A percentile compares a stretch with the other conserved stretches of the same genome.
Evolutionary conservation across 139 green algal genomes (phyloP).

Genomic region (Micractinium conductrix): DNA sequence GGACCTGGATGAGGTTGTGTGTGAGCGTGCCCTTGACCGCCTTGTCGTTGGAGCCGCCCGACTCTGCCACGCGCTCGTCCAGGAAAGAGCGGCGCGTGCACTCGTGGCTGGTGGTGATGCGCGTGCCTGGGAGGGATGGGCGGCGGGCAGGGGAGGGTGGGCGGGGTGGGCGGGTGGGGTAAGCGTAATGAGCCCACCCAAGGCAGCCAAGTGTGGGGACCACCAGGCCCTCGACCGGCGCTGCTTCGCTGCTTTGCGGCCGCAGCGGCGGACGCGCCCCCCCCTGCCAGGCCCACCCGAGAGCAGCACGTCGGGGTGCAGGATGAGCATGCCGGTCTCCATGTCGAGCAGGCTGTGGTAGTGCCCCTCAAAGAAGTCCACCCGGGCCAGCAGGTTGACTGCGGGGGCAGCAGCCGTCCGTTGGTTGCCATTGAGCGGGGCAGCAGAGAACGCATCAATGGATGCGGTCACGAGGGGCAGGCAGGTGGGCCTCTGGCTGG

Average conservation of each 20-base stretch:
- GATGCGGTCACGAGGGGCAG: neutral
- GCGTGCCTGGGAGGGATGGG: too few relatives aligned
- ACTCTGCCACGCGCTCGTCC: conserved; percentile 69
- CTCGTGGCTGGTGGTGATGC: conserved; percentile 61
- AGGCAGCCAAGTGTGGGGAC: too few relatives aligned
- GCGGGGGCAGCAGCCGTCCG: too few relatives aligned
- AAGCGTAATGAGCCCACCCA: too few relatives aligned
- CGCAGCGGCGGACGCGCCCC: too few relatives aligned
- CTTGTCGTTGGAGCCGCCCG: conserved; percentile 29
- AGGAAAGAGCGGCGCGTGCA: conserved; percentile 77
- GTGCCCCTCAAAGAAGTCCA: conserved; percentile 38
- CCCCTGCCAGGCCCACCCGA: conserved; percentile 47
- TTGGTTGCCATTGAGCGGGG: too few relatives aligned
- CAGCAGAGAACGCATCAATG: too few relatives aligned
- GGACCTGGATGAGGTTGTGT: conserved; percentile 37
- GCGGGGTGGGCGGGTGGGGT: too few relatives aligned
- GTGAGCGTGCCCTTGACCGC: conserved; percentile 35
- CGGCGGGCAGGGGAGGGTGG: too few relatives aligned
- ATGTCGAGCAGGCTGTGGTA: conserved; percentile 36
- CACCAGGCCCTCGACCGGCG: too few relatives aligned
- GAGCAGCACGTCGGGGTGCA: conserved; percentile 85
- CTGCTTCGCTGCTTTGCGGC: too few relatives aligned
- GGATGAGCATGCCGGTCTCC: conserved; percentile 61
- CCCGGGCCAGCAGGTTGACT: conserved; percentile 65
- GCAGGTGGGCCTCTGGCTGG: neutral